Evolutionary conservation across 2,329 filamentous ascomycete species (phyloP).

Genomic region (Sarocladiaceae sp.): DNA sequence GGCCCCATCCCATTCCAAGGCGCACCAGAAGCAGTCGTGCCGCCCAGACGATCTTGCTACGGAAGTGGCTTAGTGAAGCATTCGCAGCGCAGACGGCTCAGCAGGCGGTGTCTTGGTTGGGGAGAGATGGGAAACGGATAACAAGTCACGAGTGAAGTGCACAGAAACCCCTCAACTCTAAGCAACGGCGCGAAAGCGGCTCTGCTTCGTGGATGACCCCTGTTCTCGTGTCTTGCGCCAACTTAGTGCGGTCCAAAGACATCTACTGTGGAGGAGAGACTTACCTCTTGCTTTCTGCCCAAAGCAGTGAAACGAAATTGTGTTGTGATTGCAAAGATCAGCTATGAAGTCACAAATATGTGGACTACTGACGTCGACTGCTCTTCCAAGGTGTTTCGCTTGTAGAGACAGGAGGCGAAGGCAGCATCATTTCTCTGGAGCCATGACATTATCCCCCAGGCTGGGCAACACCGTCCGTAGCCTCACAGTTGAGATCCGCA

Average conservation of each 20-base stretch:
- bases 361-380: background rate
- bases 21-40: background rate
- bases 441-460: background rate
- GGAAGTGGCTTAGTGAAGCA: background rate
- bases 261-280: too few relatives aligned
- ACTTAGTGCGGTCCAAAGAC: too few relatives aligned
- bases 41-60: background rate
- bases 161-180: background rate
- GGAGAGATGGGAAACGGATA: background rate
- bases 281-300: too few relatives aligned
- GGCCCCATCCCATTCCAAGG: too few relatives aligned
- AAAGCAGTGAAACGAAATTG: too few relatives aligned
- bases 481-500: background rate
- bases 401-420: background rate
- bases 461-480: background rate
- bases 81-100: background rate
- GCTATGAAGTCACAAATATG: background rate
- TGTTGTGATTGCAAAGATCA: background rate
- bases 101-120: background rate
- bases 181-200: background rate
- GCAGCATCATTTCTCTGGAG: constrained; percentile 5
- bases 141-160: background rate
- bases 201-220: background rate
- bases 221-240: background rate
- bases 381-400: background rate